These are phyloP conservation scores for Craspedostauros australis DNA, from an alignment of 108 stramenopile species.

Conservation along the genomic window DNA sequence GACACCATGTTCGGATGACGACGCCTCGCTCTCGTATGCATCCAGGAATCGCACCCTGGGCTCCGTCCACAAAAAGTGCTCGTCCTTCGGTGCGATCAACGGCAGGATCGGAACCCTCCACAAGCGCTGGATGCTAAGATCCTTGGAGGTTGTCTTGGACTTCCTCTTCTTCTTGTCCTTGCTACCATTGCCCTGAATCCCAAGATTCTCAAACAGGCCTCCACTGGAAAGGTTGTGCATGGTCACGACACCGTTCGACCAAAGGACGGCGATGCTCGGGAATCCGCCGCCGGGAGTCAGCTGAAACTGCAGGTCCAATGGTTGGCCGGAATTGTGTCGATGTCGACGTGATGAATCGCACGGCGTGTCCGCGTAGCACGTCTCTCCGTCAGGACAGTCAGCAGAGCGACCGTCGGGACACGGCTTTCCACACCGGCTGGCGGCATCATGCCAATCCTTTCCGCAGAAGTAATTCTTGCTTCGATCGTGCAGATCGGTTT, in stretches of 20 bases:
- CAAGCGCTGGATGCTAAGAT: slow-evolving; percentile 24
- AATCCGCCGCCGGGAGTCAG: slow-evolving; percentile 63
- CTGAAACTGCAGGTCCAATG: slow-evolving; percentile 16
- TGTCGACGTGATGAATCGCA: slow-evolving; percentile 44
- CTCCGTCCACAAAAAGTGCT: slow-evolving; percentile 20
- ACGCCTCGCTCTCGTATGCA: slow-evolving; percentile 21
- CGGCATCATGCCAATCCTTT: slow-evolving; percentile 79
- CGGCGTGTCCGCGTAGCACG: slow-evolving; percentile 79
- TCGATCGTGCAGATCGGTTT: slow-evolving; percentile 27
- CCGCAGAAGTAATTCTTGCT: slow-evolving; percentile 80
- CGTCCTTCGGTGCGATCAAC: not conserved
- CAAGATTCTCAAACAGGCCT: no score
- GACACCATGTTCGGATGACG: slow-evolving; percentile 27
- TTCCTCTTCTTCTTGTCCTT: not conserved
- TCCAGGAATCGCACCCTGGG: slow-evolving; percentile 29
- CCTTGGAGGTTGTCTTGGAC: not conserved
- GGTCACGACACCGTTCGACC: slow-evolving; percentile 68
- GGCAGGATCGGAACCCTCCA: slow-evolving; percentile 21
- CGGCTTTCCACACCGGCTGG: slow-evolving; percentile 50
- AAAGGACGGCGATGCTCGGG: slow-evolving; percentile 59
- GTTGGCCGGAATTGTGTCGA: slow-evolving; percentile 4
- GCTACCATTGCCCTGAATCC: no score
- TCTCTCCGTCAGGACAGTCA: slow-evolving; percentile 69
- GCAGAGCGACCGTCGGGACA: slow-evolving; percentile 55
- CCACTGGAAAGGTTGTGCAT: slow-evolving; percentile 49